Evolutionary conservation across 352 stramenopile genomes (phyloP).

Genomic region (Hyaloperonospora arabidopsidis): DNA sequence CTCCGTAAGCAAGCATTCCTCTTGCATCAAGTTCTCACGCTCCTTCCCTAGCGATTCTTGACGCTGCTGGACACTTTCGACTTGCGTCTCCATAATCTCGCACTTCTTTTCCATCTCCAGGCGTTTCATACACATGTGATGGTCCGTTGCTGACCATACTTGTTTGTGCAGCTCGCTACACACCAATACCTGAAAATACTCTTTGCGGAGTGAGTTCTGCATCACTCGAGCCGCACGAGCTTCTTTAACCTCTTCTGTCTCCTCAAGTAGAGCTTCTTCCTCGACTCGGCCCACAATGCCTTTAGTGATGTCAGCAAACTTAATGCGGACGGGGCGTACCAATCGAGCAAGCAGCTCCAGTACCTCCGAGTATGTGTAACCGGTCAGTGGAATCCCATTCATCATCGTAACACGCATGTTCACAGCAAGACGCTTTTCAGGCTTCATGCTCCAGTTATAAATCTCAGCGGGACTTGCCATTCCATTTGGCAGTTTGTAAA

Average conservation of each 20-base stretch:
- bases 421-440: slow-evolving; percentile 70
- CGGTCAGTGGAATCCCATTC: slow-evolving; percentile 63
- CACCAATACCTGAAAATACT: slow-evolving; percentile 75
- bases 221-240: slow-evolving; percentile 42
- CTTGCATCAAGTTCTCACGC: slow-evolving; percentile 43
- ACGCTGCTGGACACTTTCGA: slow-evolving; percentile 40
- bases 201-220: slow-evolving; percentile 57
- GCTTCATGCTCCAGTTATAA: slow-evolving; percentile 87
- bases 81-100: slow-evolving; percentile 39
- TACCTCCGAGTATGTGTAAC: slow-evolving; percentile 74
- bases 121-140: slow-evolving; percentile 39
- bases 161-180: slow-evolving; percentile 69
- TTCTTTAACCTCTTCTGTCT: slow-evolving; percentile 69
- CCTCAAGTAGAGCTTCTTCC: slow-evolving; percentile 47
- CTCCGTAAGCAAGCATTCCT: slow-evolving; percentile 43
- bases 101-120: slow-evolving; percentile 52
- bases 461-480: slow-evolving; percentile 81
- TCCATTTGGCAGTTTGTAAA: slow-evolving; percentile 78
- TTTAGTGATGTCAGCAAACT: slow-evolving; percentile 75
- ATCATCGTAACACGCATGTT: slow-evolving; percentile 83
- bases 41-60: slow-evolving; percentile 50
- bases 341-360: slow-evolving; percentile 67
- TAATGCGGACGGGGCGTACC: slow-evolving; percentile 61
- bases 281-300: slow-evolving; percentile 79
- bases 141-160: slow-evolving; percentile 57